Base-by-base conservation (phyloP, 2,329 filamentous ascomycete genomes). In the Venturia nashicola region DNA sequence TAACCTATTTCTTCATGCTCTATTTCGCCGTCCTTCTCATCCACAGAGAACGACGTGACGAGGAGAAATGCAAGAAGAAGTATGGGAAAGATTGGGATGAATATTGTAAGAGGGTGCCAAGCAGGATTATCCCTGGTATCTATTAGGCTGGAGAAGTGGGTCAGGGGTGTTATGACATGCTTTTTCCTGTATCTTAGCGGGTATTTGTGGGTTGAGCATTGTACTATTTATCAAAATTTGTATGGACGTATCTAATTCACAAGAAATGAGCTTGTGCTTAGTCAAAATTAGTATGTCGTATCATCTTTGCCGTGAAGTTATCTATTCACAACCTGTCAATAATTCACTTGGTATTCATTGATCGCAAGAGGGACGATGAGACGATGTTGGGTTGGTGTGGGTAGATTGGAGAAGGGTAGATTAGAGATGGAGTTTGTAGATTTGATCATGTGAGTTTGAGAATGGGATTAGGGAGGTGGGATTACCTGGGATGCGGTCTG, bases 1-100 rank as follows among this genome's bases (percentile, higher is more conserved):
- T 97, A 68, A 96, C 92, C 0, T 97, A 97, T 79, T 97, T 97
- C 73, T 97, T 95, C 77, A 82, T 97, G 69, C 71, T 96, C 8
- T 97, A 97, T 79, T 97, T 97, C 77, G 91, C 86, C 3, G 78
- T 96, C 14, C 77, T 97, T 67, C 81, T 97, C 12, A 79, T 97
- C 63, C 93, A 97, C 73, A 88, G 93, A 23, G 91, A 96, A 73
- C 79, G 85, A 65, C 83, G 93, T 62, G 93, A 97, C 69, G 92
- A 97, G 69, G 89, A 90, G 73, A 96, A 96, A 80, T 97, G 93
- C 75, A 80, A 83, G 67, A 83, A 83, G 72, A 97, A 97, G 81
- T 97, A 97, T 71, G 92, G 92, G 34, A 86, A 86, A 69, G 91
- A 97, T 72, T 97, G 93, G 92, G 85, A 91, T 67, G 83, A 85